phyloP scores from a whole-genome alignment of 2,329 filamentous ascomycete genomes.

The Malbranchea zuffiana region DNA sequence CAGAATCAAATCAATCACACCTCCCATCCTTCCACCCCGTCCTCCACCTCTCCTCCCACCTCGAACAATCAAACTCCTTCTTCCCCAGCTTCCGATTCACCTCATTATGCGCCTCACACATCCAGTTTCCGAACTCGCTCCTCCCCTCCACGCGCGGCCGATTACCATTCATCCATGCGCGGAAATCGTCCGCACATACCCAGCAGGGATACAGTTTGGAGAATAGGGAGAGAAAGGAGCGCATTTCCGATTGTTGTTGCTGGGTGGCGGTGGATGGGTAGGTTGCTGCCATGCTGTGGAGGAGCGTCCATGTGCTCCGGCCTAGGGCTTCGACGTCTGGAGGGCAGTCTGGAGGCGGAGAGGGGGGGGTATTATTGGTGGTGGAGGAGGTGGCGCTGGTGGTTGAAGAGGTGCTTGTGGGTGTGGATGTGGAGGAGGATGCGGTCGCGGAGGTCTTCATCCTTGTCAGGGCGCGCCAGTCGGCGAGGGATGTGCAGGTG shows the following conservation, averaged over 20 bases:
- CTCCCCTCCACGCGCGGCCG: conserved; percentile 49
- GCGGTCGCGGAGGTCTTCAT: conserved; percentile 22
- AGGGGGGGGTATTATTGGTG: conserved; percentile 20
- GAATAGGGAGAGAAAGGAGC: conserved; percentile 68
- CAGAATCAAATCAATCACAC: conserved; percentile 48
- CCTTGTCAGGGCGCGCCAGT: conserved; percentile 37
- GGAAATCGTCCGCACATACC: conserved; percentile 89
- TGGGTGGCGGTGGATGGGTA: conserved; percentile 64
- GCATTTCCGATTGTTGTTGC: conserved; percentile 63
- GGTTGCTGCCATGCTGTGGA: conserved; percentile 79
- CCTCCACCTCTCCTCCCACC: conserved; percentile 90
- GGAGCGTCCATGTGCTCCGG: conserved; percentile 80
- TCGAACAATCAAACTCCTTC: conserved; percentile 73
- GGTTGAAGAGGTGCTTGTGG: conserved; percentile 28
- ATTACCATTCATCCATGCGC: conserved; percentile 63
- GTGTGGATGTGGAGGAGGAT: conserved; percentile 18
- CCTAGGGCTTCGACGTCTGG: conserved; percentile 82
- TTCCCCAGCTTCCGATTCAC: conserved; percentile 70
- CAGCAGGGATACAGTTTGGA: conserved; percentile 88
- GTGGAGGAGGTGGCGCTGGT: conserved; percentile 17
- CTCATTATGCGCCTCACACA: conserved; percentile 43
- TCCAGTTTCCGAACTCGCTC: conserved; percentile 39
- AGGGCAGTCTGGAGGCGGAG: conserved; percentile 59
- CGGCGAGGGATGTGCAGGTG: conserved; percentile 38
- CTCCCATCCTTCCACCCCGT: conserved; percentile 67